Percentiles rank a stretch among this genome's conserved stretches.
These are phyloP conservation scores for Blumeriella jaapii DNA, from an alignment of 2,329 filamentous ascomycete species.

Conservation along the genomic window DNA sequence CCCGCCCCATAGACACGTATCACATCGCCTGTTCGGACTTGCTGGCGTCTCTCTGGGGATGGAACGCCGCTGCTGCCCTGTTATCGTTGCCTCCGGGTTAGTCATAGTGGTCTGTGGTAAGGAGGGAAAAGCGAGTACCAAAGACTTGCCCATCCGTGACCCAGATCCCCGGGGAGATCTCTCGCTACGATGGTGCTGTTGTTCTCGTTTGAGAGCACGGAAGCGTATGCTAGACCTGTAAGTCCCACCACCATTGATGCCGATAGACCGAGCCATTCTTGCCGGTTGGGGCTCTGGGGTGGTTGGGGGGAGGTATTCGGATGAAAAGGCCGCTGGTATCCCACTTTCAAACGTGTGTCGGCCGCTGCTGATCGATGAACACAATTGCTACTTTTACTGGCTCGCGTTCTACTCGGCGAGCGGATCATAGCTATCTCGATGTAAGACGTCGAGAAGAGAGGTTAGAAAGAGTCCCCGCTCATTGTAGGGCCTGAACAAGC, in stretches of 20 bases:
- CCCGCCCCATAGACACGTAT: conserved; percentile 22
- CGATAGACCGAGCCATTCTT: conserved; percentile 11
- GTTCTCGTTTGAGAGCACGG: conserved; percentile 16
- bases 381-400: too few relatives aligned
- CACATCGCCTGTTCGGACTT: conserved; percentile 14
- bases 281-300: conserved; percentile 3
- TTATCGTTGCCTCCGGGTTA: conserved; percentile 1
- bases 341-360: too few relatives aligned
- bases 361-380: too few relatives aligned
- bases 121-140: conserved; percentile 11
- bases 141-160: conserved; percentile 20
- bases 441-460: too few relatives aligned
- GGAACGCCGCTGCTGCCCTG: conserved; percentile 23
- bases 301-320: not conserved
- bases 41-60: conserved; percentile 15
- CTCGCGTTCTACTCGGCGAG: too few relatives aligned
- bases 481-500: too few relatives aligned
- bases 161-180: conserved; percentile 20
- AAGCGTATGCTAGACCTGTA: conserved; percentile 19
- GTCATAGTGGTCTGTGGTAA: not conserved
- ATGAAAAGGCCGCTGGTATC: not conserved
- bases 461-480: too few relatives aligned
- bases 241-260: conserved; percentile 20
- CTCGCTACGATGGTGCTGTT: conserved; percentile 19
- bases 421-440: too few relatives aligned